Evolutionary conservation across 345 rosid genomes (phyloP), one percentile per base, ranked within the genome.

Genomic region (Pelargonium nanum): DNA sequence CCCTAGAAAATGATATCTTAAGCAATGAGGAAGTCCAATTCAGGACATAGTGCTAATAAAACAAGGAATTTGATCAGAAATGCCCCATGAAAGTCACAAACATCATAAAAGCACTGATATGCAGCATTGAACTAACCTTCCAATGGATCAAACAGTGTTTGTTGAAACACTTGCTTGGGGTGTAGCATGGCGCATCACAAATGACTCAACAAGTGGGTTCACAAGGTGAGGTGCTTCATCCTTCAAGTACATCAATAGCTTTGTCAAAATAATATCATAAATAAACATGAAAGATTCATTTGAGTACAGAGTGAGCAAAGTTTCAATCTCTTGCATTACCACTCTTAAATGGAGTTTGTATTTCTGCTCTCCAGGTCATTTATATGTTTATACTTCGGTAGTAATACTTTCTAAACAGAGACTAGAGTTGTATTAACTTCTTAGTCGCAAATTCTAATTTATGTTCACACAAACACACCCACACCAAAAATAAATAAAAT

Each of bases 171-270:
- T 44, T 59, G 76, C 63, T 24, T 60, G 48, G 1, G 72, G 55
- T 54, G 63, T 52, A 48, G 67, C 71, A 73, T 88, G 88, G 51
- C 88, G 80, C 0, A 77, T 72, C 30, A 91, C 96, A 6, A 92
- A 92, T 21, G 95, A 78, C 74, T 85, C 86, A 0, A 92, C 82
- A 19, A 89, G 82, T 2, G 95, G 96, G 74, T 86, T 92, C 67
- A 92, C 96, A 24, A 89, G 70, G 52, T 83, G 85, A 12, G 98
- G 95, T 60, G 88, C 88, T 75, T 85, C 96, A 34, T 92, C 96
- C 96, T 91, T 62, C 75, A 75, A 62, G 65, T 23, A 73, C 45
- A 61, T 21, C 62, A 34, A 30, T 3, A 52, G 55, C n/a, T 8
- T 52, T n/a, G 22, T 19, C 55, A 52, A n/a, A 52, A 19, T 2